Base-by-base conservation (phyloP, 371 early-diverging fungal genomes). In the Blastocladiella emersonii region DNA sequence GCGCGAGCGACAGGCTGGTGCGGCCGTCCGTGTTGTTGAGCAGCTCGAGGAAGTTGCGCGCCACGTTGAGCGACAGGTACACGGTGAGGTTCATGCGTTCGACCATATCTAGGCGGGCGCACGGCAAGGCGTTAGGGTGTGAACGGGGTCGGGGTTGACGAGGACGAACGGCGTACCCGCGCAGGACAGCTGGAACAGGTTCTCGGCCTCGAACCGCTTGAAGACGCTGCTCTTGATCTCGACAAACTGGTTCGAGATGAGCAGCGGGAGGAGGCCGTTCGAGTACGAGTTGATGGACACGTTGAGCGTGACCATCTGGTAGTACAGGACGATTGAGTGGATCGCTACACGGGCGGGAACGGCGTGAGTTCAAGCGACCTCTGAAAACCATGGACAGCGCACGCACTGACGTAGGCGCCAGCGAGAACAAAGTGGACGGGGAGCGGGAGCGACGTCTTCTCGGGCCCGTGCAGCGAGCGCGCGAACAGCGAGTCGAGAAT, bases 221-320 rank as follows among this genome's bases (percentile, higher is more conserved):
- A 96, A 96, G 1, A 98, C 97, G 57, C 85, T 84, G 66, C 90
- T 85, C 68, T 98, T 98, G 71, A 98, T 93, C 70, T 98, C 98
- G 21, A 93, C 92, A 81, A 98, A 98, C 74, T 96, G 98, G 65
- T 96, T 97, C 30, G 91, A 90, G 53, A 98, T 82, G 39, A 98
- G 78, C 48, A 98, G 69, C 7, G 96, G 89, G 35, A 97, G 71
- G 37, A 98, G 74, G 3, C 92, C 90, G 70, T 94, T 94, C 61
- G 89, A 89, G 70, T 92, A 91, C 23, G 90, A 89, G 71, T 98
- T 98, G 69, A 96, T 87, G 5, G 97, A 89, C 6, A 96, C 95
- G 65, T 95, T 94, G 49, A 97, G 79, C 0, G 95, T 91, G 68
- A 97, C 90, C 77, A 92, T 88, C 75, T 95, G 92, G 73, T 91